Percentiles rank a stretch among this genome's conserved stretches.
These are phyloP conservation scores for Pleurotus tuoliensis DNA, from an alignment of 768 basidiomycete species.

Conservation along the genomic window DNA sequence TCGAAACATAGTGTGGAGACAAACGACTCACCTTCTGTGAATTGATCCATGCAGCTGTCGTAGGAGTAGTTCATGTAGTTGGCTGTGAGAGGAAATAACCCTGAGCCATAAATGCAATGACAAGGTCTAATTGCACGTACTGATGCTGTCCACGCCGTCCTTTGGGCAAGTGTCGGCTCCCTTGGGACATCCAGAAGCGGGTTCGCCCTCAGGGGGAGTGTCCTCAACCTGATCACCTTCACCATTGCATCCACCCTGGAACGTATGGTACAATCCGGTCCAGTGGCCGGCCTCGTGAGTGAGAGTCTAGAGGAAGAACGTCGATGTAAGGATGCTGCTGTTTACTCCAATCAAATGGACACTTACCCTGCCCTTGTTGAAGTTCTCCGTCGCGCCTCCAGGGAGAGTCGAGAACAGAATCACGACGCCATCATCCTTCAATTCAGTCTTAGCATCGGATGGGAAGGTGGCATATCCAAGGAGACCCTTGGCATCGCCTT, in stretches of 20 bases:
- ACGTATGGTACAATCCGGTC: constrained; percentile 57
- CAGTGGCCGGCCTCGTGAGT: constrained; percentile 60
- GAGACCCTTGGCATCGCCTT: constrained; percentile 35
- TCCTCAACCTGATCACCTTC: constrained; percentile 43
- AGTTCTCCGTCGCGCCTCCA: constrained; percentile 37
- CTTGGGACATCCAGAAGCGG: constrained; percentile 38
- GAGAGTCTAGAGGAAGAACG: constrained; percentile 30
- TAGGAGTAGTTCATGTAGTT: constrained; percentile 20
- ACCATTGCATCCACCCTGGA: constrained; percentile 44
- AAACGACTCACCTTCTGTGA: constrained; percentile 24
- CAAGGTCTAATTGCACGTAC: constrained; percentile 12
- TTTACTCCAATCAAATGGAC: constrained; percentile 10
- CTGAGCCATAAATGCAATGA: not conserved
- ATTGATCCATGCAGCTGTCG: constrained; percentile 47
- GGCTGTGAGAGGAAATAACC: not conserved
- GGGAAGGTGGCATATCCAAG: constrained; percentile 58
- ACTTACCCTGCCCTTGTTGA: constrained; percentile 38
- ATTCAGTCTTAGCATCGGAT: constrained; percentile 28
- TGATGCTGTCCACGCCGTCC: constrained; percentile 41
- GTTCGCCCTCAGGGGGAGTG: constrained; percentile 41
- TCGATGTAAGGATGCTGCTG: constrained; percentile 13
- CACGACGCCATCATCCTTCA: constrained; percentile 46
- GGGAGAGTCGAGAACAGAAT: constrained; percentile 40
- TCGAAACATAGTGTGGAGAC: not conserved
- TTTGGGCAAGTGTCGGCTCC: constrained; percentile 31